phyloP scores from a whole-genome alignment of 345 rosid genomes.

The Bruguiera parviflora region DNA sequence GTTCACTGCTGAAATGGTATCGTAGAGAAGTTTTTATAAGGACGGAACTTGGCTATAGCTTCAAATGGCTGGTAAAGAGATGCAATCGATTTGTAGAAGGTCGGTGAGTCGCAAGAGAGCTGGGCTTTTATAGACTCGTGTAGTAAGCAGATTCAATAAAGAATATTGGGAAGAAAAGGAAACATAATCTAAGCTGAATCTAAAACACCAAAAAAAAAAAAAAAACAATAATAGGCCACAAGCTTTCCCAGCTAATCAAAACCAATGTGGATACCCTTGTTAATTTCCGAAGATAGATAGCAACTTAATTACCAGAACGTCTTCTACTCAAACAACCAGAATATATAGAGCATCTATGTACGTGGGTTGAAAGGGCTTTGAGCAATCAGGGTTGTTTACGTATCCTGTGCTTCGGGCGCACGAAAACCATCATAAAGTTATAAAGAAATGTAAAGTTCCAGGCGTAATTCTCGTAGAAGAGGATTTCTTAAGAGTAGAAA shows the following conservation, averaged over 20 bases:
- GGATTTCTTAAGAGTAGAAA: constrained; percentile 1
- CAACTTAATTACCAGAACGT: neutral
- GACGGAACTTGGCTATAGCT: neutral
- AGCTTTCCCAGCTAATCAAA: constrained; percentile 13
- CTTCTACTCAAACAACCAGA: neutral
- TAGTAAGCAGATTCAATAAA: constrained; percentile 2
- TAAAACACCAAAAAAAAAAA: neutral
- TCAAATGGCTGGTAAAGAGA: neutral
- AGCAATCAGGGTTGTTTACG: neutral
- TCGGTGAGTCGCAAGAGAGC: neutral
- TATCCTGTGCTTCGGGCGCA: constrained; percentile 20
- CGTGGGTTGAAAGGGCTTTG: neutral
- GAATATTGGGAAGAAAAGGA: neutral
- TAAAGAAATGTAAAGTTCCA: neutral
- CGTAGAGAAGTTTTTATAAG: neutral
- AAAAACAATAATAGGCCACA: constrained; percentile 7
- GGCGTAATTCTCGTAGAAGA: neutral
- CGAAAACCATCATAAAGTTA: constrained; percentile 13
- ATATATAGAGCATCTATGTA: neutral
- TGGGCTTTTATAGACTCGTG: neutral
- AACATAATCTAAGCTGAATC: constrained; percentile 8
- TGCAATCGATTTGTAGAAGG: constrained; percentile 1
- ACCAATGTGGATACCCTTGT: constrained; percentile 13
- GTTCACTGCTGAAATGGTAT: neutral
- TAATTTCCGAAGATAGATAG: neutral